Conservation (phyloP, 1,139 yeast genomes). For the Saccharomyces hybrid region DNA sequence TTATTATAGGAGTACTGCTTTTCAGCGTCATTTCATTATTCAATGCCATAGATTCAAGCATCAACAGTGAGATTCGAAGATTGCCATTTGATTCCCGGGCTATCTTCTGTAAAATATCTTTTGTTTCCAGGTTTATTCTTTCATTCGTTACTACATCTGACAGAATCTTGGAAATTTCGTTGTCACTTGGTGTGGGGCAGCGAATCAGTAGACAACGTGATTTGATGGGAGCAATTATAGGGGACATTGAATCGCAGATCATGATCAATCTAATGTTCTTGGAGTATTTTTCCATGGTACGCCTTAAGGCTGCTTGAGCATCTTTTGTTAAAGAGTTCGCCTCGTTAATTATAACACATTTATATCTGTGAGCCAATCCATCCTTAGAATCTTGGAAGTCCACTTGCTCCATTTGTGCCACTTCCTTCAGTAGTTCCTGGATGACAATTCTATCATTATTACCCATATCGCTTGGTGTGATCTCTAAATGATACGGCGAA, state of each 20-base stretch:
- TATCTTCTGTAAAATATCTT: constrained; percentile 42
- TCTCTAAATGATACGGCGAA: constrained; percentile 83
- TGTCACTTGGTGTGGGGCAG: constrained; percentile 68
- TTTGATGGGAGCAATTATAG: constrained; percentile 87
- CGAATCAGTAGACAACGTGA: constrained; percentile 85
- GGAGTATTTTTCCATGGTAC: constrained; percentile 97
- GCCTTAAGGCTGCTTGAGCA: constrained; percentile 93
- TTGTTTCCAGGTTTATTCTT: constrained; percentile 38
- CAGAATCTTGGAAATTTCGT: constrained; percentile 52
- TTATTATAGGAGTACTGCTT: constrained; percentile 41
- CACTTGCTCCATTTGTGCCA: constrained; percentile 92
- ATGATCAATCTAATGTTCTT: constrained; percentile 75
- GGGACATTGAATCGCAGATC: constrained; percentile 83
- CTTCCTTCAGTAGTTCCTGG: constrained; percentile 85
- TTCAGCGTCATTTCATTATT: constrained; percentile 50
- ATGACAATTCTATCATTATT: constrained; percentile 90
- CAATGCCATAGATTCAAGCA: constrained; percentile 79
- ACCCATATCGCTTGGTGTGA: constrained; percentile 96
- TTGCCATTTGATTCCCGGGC: constrained; percentile 59
- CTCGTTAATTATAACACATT: constrained; percentile 87
- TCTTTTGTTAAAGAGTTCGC: constrained; percentile 99
- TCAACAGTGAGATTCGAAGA: constrained; percentile 66
- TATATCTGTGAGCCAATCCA: constrained; percentile 56
- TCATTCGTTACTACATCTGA: constrained; percentile 52
- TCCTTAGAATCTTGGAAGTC: constrained; percentile 39